phyloP scores from a whole-genome alignment of 257 asterid genomes.

The Voacanga thouarsii region DNA sequence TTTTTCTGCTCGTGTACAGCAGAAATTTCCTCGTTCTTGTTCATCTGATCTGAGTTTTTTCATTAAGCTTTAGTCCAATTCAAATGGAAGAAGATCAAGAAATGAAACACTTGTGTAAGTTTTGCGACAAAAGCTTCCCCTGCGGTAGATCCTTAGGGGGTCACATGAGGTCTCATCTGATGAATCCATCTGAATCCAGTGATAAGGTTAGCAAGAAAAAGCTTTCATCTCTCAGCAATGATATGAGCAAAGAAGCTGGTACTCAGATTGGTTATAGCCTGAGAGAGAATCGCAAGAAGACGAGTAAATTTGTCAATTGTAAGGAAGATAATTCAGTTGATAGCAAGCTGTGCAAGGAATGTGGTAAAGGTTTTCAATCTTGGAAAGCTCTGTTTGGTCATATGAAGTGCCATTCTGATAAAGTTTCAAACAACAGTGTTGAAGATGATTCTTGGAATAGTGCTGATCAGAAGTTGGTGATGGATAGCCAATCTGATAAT shows the following conservation, averaged over 20 bases:
- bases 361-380: slow-evolving; percentile 75
- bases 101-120: slow-evolving; percentile 55
- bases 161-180: slow-evolving; percentile 88
- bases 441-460: slow-evolving; percentile 48
- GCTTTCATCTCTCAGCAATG: slow-evolving; percentile 32
- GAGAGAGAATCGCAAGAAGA: slow-evolving; percentile 38
- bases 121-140: slow-evolving; percentile 60
- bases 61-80: slow-evolving; percentile 4
- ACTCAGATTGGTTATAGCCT: slow-evolving; percentile 21
- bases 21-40: neutral
- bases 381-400: slow-evolving; percentile 89
- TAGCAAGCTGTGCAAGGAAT: slow-evolving; percentile 57
- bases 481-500: slow-evolving; percentile 51
- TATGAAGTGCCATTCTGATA: slow-evolving; percentile 78
- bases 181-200: slow-evolving; percentile 36
- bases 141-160: slow-evolving; percentile 71
- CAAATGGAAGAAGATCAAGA: slow-evolving; percentile 41
- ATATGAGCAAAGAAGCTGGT: slow-evolving; percentile 4
- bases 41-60: slow-evolving; percentile 19
- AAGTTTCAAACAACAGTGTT: slow-evolving; percentile 17
- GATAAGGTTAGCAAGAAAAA: slow-evolving; percentile 43
- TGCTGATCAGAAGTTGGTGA: slow-evolving; percentile 24
- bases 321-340: slow-evolving; percentile 33
- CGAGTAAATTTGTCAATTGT: slow-evolving; percentile 27
- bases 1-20: neutral